A percentile compares a stretch with the other conserved stretches of the same genome.
Conservation (phyloP, 2,329 filamentous ascomycete species). For the Paecilomyces sp. region DNA sequence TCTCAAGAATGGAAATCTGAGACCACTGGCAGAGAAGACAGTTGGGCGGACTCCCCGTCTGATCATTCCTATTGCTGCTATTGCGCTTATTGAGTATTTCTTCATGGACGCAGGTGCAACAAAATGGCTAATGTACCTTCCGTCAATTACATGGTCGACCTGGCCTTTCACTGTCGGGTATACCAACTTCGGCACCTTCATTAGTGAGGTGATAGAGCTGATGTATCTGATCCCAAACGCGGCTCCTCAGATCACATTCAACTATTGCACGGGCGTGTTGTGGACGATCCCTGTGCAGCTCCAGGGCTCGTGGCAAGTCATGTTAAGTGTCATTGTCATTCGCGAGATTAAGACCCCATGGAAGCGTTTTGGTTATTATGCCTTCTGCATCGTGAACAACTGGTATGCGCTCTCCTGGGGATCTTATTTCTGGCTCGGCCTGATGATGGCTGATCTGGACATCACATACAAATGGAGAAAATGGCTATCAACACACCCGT, state of each 20-base stretch:
- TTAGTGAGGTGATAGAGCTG: conserved; percentile 40
- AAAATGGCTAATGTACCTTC: conserved; percentile 37
- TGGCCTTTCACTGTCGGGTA: conserved; percentile 40
- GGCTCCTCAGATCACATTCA: conserved; percentile 40
- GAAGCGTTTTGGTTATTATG: conserved; percentile 42
- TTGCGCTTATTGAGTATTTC: conserved; percentile 42
- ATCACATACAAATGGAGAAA: conserved; percentile 39
- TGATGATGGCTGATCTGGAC: conserved; percentile 40
- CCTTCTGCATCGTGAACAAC: conserved; percentile 35
- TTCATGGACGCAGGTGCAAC: conserved; percentile 39
- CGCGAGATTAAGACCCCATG: conserved; percentile 39
- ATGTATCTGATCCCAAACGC: conserved; percentile 43
- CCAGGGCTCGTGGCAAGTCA: conserved; percentile 40
- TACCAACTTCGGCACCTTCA: conserved; percentile 35
- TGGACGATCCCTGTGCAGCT: conserved; percentile 46
- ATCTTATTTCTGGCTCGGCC: conserved; percentile 39
- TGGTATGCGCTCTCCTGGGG: conserved; percentile 45
- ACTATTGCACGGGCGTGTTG: conserved; percentile 44
- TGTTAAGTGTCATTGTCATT: conserved; percentile 37
- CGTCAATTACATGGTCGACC: conserved; percentile 41
- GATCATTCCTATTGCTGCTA: conserved; percentile 38
- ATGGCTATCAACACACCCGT: conserved; percentile 27
- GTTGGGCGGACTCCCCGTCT: conserved; percentile 39
- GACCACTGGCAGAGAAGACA: conserved; percentile 38
- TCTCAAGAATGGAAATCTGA: conserved; percentile 35